A percentile compares a stretch with the other conserved stretches of the same genome.
Evolutionary conservation across 352 stramenopile species (phyloP).

Genomic region (Phytophthora macrochlamydospora): DNA sequence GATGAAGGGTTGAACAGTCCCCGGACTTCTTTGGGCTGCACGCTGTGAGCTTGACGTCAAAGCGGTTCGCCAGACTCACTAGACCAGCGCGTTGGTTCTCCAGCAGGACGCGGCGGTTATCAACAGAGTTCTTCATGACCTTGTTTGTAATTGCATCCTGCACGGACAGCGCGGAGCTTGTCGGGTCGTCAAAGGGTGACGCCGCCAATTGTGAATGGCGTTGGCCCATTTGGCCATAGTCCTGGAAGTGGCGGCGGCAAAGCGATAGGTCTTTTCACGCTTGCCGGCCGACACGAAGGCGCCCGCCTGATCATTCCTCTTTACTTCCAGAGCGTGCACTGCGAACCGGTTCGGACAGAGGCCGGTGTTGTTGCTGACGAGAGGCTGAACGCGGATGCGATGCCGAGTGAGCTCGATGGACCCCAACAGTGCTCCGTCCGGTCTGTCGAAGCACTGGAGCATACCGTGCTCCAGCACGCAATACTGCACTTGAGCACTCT

Average conservation of each 20-base stretch:
- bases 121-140: slow-evolving; percentile 15
- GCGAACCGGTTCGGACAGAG: slow-evolving; percentile 76
- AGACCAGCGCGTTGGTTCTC: slow-evolving; percentile 31
- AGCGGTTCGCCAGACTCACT: slow-evolving; percentile 41
- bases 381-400: slow-evolving; percentile 56
- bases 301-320: slow-evolving; percentile 54
- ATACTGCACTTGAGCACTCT: slow-evolving; percentile 56
- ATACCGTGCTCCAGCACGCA: slow-evolving; percentile 74
- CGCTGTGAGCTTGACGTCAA: slow-evolving; percentile 50
- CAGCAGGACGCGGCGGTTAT: slow-evolving; percentile 24
- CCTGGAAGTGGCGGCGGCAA: slow-evolving; percentile 57
- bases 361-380: slow-evolving; percentile 40
- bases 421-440: slow-evolving; percentile 40
- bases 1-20: slow-evolving; percentile 22
- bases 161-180: slow-evolving; percentile 34
- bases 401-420: slow-evolving; percentile 68
- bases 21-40: slow-evolving; percentile 14
- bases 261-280: slow-evolving; percentile 42
- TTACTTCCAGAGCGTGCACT: slow-evolving; percentile 51
- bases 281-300: slow-evolving; percentile 44
- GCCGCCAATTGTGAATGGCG: slow-evolving; percentile 75
- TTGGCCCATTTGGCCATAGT: slow-evolving; percentile 72
- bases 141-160: slow-evolving; percentile 30
- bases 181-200: slow-evolving; percentile 67
- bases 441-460: slow-evolving; percentile 53